Evolutionary conservation across 2,329 filamentous ascomycete species (phyloP), one percentile per base, ranked within the genome.

Genomic region (Lasiodiplodia theobromae): DNA sequence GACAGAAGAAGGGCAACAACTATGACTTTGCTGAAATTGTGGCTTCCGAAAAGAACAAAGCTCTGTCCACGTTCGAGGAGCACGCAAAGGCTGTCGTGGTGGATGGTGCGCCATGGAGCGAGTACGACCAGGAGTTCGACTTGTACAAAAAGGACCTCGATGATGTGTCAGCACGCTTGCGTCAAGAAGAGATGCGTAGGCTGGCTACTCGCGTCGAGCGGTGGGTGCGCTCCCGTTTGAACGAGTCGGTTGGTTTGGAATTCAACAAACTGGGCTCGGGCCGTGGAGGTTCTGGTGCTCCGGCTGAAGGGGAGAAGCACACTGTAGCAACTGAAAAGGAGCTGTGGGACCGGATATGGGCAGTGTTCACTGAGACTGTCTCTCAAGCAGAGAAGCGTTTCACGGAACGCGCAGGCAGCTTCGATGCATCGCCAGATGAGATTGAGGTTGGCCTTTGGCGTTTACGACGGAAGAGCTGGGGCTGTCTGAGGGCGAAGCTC

Each of bases 21-120:
- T 98, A 99, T 76, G 96, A 99, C 77, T 99, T 99, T 80, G 94
- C 94, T 25, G 92, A 96, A 73, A 97, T 98, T 74, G 96, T 99
- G 6, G 88, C 89, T 49, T 86, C 88, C 68, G 92, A 97, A 78
- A 97, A 96, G 82, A 87, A 87, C 74, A 89, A 89, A 77, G 90
- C 93, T 0, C 78, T 97, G 44, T 86, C 89, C 18, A 87, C 87
- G 54, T 99, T 96, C 77, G 89, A 92, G 76, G 85, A 86, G 23
- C 91, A 96, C 75, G 93, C 92, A 1, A 86, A 90, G 74, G 88
- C 89, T 60, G 87, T 95, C 10, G 82, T 88, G 8, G 93, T 99
- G 11, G 87, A 93, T 71, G 92, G 89, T n/a, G 88, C 95, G 0
- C 77, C 89, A 0, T 99, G 95, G 95, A 94, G 92, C 72, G 91